Base-by-base conservation (phyloP, 164 flowering plant species). In the Houttuynia cordata region DNA sequence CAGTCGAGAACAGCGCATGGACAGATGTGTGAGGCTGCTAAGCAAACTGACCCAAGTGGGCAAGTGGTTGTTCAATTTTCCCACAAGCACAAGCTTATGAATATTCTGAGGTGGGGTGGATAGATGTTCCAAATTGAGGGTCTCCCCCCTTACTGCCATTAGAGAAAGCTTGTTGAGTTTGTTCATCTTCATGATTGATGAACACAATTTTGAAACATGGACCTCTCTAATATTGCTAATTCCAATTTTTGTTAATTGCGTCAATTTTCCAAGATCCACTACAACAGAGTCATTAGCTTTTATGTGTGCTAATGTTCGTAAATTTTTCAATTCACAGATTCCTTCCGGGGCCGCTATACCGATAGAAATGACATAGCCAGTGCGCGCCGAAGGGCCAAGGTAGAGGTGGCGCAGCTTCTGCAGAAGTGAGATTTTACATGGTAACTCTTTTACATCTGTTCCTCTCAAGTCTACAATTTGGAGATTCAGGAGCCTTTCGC, bases 111-210 rank as follows among this genome's bases (percentile, higher is more conserved):
- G 55, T 1, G 55, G 54, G 25, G 54, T 14, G 39, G 61, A 58
- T 0, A 58, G 20, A 20, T 34, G 14, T 4, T 58, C 61, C 55
- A 64, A 34, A 4, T 51, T 17, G 51, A 64, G 67, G 12, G 56
- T 13, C 51, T 64, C 61, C 9, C 55, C 54, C 55, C 14, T 47
- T 5, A 15, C 51, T 58, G 61, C 45, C 14, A 15, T 45, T 21
- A 67, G 24, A 51, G 0, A 4, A 40, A 67, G 50, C 24, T 13
- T 0, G 6, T 4, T 49, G 10, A 67, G 60, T 25, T 20, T n/a
- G 3, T 9, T 20, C 69, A 67, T 45, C 64, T 67, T 61, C 21
- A 49, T 15, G 17, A 67, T 61, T 1, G 69, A 53, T 39, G 3
- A 1, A 15, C 60, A 61, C 61, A 67, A 51, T 0, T 17, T 10